Base-by-base conservation (phyloP, 73 alveolate genomes). In the Uronychia binucleata region DNA sequence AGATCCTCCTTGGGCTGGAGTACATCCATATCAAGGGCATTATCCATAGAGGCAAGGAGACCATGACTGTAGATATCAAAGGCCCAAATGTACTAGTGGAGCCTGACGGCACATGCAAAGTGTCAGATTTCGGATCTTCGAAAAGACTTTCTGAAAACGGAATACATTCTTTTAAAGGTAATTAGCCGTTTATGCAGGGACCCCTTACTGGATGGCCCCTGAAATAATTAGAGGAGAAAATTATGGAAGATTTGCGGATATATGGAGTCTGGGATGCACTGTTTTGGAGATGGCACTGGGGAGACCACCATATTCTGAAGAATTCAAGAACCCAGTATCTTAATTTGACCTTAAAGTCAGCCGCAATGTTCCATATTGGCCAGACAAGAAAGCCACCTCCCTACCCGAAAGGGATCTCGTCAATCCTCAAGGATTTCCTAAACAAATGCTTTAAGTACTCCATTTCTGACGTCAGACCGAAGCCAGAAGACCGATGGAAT, bases 171-270 rank as follows among this genome's bases (percentile, higher is more conserved):
- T 58, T 83, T 13, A 74, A 34, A 26, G 82, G 60, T 32, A 83
- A n/a, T 79, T 30, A 57, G 28, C 60, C 75, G 82, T 26, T 74
- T 98, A 34, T 82, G 96, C 30, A 96, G 93, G 60, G 99, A 99
- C 11, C 94, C 99, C 27, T 86, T 94, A 34, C 96, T 97, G 99
- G 98, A 93, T 96, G 97, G 99, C 99, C 28, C 99, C 99, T 32
- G 99, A 97, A 85, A 83, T 86, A 84, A 85, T 92, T 30, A 46
- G 29, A 79, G 29, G 67, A 34, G 30, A 59, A 77, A 75, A 80
- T 28, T 77, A 82, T 77, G 81, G 87, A 58, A 82, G 98, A 82
- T 88, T 78, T 87, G 95, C 96, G 31, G 99, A 97, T 96, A 96
- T 97, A 27, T 97, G 99, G 99, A 91, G 98, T 59, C 57, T 97